phyloP scores from a whole-genome alignment of 495 filamentous ascomycete species.

The Chlorociboria aeruginascens region DNA sequence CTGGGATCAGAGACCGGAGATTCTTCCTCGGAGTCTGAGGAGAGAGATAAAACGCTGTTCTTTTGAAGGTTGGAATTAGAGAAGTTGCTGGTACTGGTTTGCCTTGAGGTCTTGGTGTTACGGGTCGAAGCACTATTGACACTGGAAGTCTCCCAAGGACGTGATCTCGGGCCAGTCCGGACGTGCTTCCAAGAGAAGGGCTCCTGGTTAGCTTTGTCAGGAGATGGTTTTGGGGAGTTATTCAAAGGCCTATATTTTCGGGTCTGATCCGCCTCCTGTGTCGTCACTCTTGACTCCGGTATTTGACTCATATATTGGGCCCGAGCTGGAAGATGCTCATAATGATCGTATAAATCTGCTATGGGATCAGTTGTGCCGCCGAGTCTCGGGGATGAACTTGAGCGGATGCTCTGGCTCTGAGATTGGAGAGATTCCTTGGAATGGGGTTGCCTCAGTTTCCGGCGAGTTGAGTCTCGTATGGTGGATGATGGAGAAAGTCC shows the following conservation, averaged over 20 bases:
- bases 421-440: slow-evolving; percentile 17
- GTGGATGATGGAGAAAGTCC: slow-evolving; percentile 29
- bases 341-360: slow-evolving; percentile 37
- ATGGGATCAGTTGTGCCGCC: slow-evolving; percentile 15
- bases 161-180: slow-evolving; percentile 5
- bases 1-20: background rate
- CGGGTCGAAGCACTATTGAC: slow-evolving; percentile 17
- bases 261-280: no score
- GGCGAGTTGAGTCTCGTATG: slow-evolving; percentile 17
- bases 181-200: slow-evolving; percentile 18
- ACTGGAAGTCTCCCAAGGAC: slow-evolving; percentile 12
- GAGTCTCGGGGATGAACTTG: slow-evolving; percentile 7
- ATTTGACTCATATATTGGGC: slow-evolving; percentile 26
- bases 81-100: slow-evolving; percentile 13
- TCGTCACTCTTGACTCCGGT: slow-evolving; percentile 5
- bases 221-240: no score
- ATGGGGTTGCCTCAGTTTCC: slow-evolving; percentile 14
- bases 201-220: background rate
- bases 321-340: slow-evolving; percentile 35
- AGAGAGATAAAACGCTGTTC: slow-evolving; percentile 18
- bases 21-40: slow-evolving; percentile 18
- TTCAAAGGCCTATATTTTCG: no score
- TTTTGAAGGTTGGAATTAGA: slow-evolving; percentile 17
- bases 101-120: slow-evolving; percentile 16
- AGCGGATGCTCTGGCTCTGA: slow-evolving; percentile 24